A percentile compares a stretch with the other conserved stretches of the same genome.
Evolutionary conservation across 495 filamentous ascomycete species (phyloP).

Genomic region (Bombardia bombarda): DNA sequence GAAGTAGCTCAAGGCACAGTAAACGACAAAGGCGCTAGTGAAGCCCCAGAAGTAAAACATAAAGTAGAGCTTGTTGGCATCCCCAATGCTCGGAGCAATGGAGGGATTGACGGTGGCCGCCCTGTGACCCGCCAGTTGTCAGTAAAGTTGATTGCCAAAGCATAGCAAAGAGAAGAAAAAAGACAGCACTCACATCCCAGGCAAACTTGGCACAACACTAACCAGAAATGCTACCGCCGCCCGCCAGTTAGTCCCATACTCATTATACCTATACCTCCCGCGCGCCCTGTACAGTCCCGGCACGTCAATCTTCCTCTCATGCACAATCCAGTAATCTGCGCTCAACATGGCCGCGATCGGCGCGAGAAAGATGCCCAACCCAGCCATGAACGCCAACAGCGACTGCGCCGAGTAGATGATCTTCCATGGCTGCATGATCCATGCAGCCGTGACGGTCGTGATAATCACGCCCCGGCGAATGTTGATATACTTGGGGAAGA

Average conservation of each 20-base stretch:
- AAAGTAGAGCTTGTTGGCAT: constrained; percentile 25
- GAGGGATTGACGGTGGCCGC: constrained; percentile 17
- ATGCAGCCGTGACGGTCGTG: constrained; percentile 47
- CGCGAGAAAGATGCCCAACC: constrained; percentile 36
- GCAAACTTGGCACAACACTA: constrained; percentile 30
- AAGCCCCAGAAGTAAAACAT: constrained; percentile 36
- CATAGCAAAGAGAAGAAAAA: background rate
- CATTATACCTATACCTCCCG: constrained; percentile 28
- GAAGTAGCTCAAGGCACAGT: constrained; percentile 22
- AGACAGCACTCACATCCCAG: constrained; percentile 32
- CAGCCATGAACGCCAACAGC: constrained; percentile 52
- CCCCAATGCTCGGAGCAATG: constrained; percentile 13
- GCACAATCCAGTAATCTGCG: constrained; percentile 43
- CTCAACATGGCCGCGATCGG: constrained; percentile 41
- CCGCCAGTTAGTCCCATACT: constrained; percentile 35
- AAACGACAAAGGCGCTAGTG: constrained; percentile 28
- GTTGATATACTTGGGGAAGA: constrained; percentile 52
- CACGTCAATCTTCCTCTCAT: constrained; percentile 35
- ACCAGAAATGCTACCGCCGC: constrained; percentile 33
- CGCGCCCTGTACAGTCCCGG: constrained; percentile 31
- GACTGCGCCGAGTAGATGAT: constrained; percentile 51
- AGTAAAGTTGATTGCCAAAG: background rate
- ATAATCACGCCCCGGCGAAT: constrained; percentile 57
- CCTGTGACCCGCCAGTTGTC: constrained; percentile 8
- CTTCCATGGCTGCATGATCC: constrained; percentile 57